Percentiles rank a stretch among this genome's conserved stretches.
Evolutionary conservation across 176 grass and related monocot species (phyloP).

Genomic region (bread wheat (Triticum aestivum)): DNA sequence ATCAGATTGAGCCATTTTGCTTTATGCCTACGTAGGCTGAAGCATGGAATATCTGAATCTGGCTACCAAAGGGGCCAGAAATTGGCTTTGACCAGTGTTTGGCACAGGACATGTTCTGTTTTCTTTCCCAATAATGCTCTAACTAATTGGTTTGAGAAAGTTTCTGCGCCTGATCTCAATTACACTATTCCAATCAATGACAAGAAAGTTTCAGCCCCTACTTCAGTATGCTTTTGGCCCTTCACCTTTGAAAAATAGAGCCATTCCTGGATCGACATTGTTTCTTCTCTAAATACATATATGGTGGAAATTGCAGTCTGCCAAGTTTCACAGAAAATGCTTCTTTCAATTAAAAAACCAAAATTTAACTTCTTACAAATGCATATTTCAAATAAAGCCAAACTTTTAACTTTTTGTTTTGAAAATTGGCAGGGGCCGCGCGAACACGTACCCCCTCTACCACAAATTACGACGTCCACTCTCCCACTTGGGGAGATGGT

Average conservation of each 20-base stretch:
- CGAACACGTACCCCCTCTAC: constrained; percentile 56
- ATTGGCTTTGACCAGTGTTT: neutral
- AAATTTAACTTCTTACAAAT: neutral
- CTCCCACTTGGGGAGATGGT: constrained; percentile 40
- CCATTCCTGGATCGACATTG: neutral
- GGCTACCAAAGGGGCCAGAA: neutral
- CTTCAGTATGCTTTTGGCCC: neutral
- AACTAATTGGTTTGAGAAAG: neutral
- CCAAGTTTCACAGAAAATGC: too few relatives aligned
- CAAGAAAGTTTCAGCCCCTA: neutral
- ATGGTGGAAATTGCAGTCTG: too few relatives aligned
- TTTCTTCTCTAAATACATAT: too few relatives aligned
- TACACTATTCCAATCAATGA: neutral
- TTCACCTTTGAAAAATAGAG: neutral
- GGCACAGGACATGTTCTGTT: neutral
- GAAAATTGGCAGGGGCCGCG: constrained; percentile 32
- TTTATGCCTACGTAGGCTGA: neutral
- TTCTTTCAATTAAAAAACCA: too few relatives aligned
- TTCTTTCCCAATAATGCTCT: neutral
- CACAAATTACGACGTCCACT: constrained; percentile 77
- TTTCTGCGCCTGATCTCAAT: neutral
- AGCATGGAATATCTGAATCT: neutral
- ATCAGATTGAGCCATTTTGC: neutral
- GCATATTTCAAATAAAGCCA: too few relatives aligned
- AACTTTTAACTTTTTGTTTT: neutral